Percentiles rank a stretch among this genome's conserved stretches.
Evolutionary conservation across 768 basidiomycete species (phyloP).

Genomic region (Termitomyces sp.): DNA sequence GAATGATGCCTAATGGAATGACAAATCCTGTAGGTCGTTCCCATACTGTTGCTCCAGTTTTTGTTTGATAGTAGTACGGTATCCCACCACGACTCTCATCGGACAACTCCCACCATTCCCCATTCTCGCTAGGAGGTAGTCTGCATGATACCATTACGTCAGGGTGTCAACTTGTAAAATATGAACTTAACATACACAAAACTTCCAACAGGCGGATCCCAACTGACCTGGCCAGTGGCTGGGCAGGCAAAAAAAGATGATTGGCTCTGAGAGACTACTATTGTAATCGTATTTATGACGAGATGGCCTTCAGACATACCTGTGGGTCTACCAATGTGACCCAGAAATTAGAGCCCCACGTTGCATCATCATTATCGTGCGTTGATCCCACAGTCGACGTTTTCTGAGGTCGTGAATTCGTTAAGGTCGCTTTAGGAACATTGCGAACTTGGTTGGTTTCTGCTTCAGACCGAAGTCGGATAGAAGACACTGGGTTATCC

Average conservation of each 20-base stretch:
- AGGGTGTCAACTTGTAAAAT: conserved; percentile 12
- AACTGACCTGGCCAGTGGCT: conserved; percentile 86
- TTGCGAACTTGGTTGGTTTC: not conserved
- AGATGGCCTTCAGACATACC: conserved; percentile 36
- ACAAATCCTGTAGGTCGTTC: conserved; percentile 87
- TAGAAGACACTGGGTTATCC: not conserved
- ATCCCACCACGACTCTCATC: conserved; percentile 82
- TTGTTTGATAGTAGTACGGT: conserved; percentile 93
- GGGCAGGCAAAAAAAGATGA: conserved; percentile 90
- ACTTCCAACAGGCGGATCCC: conserved; percentile 88
- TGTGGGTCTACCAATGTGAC: conserved; percentile 90
- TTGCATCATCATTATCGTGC: conserved; percentile 42
- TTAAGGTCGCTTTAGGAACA: not conserved
- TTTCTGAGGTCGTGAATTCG: conserved; percentile 10
- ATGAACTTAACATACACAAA: conserved; percentile 62
- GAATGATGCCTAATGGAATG: conserved; percentile 85
- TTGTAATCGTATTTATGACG: not conserved
- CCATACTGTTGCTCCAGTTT: conserved; percentile 90
- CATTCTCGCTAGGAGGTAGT: conserved; percentile 76
- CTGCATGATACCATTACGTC: conserved; percentile 34
- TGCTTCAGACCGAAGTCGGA: not conserved
- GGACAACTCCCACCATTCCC: conserved; percentile 95
- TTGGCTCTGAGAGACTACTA: conserved; percentile 37
- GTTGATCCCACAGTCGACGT: conserved; percentile 17
- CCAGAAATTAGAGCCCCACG: conserved; percentile 93